Evolutionary conservation across 1,284 basidiomycete species (phyloP), one percentile per base, ranked within the genome.

Genomic region (Puccinia novopanici): DNA sequence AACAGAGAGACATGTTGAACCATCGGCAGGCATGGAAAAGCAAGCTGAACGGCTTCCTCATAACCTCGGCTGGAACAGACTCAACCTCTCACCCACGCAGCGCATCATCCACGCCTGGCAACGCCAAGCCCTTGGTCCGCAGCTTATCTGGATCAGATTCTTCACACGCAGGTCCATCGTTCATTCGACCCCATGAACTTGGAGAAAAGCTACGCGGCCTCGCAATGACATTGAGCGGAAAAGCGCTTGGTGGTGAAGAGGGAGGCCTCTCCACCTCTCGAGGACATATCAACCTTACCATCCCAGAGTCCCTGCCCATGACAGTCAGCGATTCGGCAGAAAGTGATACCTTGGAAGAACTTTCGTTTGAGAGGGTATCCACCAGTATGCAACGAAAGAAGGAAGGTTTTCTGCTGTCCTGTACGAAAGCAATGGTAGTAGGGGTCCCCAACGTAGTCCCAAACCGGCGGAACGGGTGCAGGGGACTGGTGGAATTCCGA

Each of bases 321-420:
- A 9, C 37, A 27, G 37, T 42, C 2, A 65, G 30, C 37, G 37
- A n/a, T 45, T n/a, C 37, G 5, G 8, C 30, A 27, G n/a, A 22
- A 57, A 57, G 55, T 24, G 55, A 57, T 57, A 24, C 8, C 24
- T 17, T 59, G 27, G 22, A 42, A 67, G 37, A 67, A 22, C 63
- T 40, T 5, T 67, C 40, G 10, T 22, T 19, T 6, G n/a, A 37
- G 37, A 71, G 30, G 42, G 34, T 54, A n/a, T 52, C 45, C 4
- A 27, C 42, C 17, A 65, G 40, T 37, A 12, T 65, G 24, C 48
- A 52, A 54, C 19, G 59, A 10, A 76, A 76, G 17, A 65, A 67
- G 27, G 75, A 76, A 76, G 75, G 75, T 13, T 76, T 76, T 45
- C 37, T 76, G 30, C 63, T 65, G 30, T 76, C 59, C 27, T 76